Percentiles rank a stretch among this genome's conserved stretches.
Conservation (phyloP, 2,329 filamentous ascomycete species). For the Xylaria sp. region DNA sequence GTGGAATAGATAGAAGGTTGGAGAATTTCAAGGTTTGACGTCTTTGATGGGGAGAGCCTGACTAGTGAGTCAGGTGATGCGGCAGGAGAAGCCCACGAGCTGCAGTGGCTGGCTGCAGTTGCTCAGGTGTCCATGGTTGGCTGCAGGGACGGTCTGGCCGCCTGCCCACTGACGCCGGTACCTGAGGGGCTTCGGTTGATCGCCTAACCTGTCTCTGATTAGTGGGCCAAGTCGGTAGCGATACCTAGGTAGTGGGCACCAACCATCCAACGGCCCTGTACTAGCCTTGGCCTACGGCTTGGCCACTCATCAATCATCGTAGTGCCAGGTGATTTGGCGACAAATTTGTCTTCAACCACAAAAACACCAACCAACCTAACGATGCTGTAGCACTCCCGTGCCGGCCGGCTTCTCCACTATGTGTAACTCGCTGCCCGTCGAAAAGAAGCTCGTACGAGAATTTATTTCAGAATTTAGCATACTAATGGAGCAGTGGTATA, state of each 20-base stretch:
- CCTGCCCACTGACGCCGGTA: background rate
- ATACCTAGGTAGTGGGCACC: too few species aligned
- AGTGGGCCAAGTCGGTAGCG: background rate
- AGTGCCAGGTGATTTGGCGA: slow-evolving; percentile 1
- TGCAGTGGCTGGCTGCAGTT: slow-evolving; percentile 4
- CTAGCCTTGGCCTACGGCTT: background rate
- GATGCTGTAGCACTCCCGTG: background rate
- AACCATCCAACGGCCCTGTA: background rate
- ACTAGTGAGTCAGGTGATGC: slow-evolving; percentile 32
- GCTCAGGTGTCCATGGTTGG: background rate
- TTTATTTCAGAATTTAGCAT: too few species aligned
- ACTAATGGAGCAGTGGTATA: too few species aligned
- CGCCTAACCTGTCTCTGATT: background rate
- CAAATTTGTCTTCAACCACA: too few species aligned
- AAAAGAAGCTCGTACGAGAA: too few species aligned
- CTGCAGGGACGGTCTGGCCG: background rate
- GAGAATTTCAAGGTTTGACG: slow-evolving; percentile 14
- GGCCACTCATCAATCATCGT: background rate
- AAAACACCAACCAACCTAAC: too few species aligned
- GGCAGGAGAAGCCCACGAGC: background rate
- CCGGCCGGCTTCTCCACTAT: too few species aligned
- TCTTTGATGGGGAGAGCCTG: slow-evolving; percentile 18
- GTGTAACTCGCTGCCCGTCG: too few species aligned
- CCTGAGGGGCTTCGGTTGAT: background rate
- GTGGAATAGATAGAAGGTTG: slow-evolving; percentile 1